Evolutionary conservation across 805 yeast genomes (phyloP).

Genomic region (baker's yeast (Saccharomyces cerevisiae)): DNA sequence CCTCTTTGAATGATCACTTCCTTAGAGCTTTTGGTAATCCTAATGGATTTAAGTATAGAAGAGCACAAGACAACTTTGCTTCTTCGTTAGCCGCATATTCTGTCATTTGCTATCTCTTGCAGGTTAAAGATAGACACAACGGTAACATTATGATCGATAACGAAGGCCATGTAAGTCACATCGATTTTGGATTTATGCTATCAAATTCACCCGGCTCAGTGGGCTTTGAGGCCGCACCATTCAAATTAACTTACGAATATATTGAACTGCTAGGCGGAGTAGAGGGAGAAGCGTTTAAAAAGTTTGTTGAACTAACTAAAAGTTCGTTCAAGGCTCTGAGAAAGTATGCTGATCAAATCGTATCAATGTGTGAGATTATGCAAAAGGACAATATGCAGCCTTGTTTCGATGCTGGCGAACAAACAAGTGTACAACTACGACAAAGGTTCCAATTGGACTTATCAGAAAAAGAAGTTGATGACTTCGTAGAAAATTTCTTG

Average conservation of each 20-base stretch:
- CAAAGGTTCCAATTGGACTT: slow-evolving; percentile 79
- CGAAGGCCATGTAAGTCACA: slow-evolving; percentile 91
- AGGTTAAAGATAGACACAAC: slow-evolving; percentile 92
- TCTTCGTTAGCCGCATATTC: slow-evolving; percentile 87
- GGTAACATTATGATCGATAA: slow-evolving; percentile 96
- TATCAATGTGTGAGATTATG: slow-evolving; percentile 87
- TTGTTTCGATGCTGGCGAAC: slow-evolving; percentile 82
- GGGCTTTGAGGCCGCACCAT: slow-evolving; percentile 96
- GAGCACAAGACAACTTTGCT: slow-evolving; percentile 81
- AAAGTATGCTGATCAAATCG: slow-evolving; percentile 61
- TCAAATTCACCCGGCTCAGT: slow-evolving; percentile 96
- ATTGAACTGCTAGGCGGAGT: slow-evolving; percentile 81
- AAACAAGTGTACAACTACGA: slow-evolving; percentile 66
- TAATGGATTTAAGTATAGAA: slow-evolving; percentile 44
- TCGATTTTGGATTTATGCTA: slow-evolving; percentile 88
- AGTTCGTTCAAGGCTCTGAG: slow-evolving; percentile 69
- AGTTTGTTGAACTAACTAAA: slow-evolving; percentile 57
- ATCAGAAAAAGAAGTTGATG: slow-evolving; percentile 53
- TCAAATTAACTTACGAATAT: slow-evolving; percentile 84
- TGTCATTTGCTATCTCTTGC: slow-evolving; percentile 78
- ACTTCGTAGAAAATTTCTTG: slow-evolving; percentile 67
- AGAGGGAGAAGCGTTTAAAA: slow-evolving; percentile 49
- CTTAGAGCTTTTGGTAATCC: slow-evolving; percentile 63
- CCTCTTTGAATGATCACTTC: slow-evolving; percentile 74
- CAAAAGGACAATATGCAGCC: slow-evolving; percentile 84